These are phyloP conservation scores for Petrea volubilis DNA, from an alignment of 257 asterid species.

Conservation along the genomic window DNA sequence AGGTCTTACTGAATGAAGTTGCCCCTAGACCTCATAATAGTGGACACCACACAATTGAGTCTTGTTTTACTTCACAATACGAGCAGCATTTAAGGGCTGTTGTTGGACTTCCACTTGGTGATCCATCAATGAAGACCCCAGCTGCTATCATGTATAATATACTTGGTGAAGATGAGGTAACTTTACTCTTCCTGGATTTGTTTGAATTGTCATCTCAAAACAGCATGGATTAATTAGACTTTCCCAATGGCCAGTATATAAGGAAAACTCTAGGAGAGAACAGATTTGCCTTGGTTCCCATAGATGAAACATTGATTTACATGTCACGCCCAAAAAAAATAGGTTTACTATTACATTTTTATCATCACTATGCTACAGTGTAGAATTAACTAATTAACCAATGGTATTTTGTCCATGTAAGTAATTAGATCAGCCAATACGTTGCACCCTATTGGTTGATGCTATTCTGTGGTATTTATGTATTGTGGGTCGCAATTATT, in stretches of 20 bases:
- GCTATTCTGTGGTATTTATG: background rate
- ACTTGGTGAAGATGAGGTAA: slow-evolving; percentile 93
- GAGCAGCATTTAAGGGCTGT: slow-evolving; percentile 98
- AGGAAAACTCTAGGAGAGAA: background rate
- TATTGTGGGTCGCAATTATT: slow-evolving; percentile 18
- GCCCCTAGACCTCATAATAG: slow-evolving; percentile 99
- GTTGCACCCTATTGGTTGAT: background rate
- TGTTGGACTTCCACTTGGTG: slow-evolving; percentile 94
- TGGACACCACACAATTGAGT: slow-evolving; percentile 93
- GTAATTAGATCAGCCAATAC: background rate
- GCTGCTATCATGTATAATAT: slow-evolving; percentile 94
- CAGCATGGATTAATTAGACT: background rate
- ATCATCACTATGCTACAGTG: background rate
- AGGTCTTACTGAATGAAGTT: slow-evolving; percentile 92
- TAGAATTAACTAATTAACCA: background rate
- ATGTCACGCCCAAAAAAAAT: background rate
- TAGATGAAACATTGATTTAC: background rate
- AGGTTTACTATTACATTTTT: background rate
- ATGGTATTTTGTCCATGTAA: slow-evolving; percentile 6
- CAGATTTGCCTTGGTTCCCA: background rate
- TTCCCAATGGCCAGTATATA: background rate
- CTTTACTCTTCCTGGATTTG: background rate
- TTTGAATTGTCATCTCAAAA: background rate
- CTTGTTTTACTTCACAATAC: slow-evolving; percentile 86
- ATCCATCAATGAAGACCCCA: slow-evolving; percentile 82